phyloP scores from a whole-genome alignment of 768 basidiomycete genomes.

The Serendipita indica region DNA sequence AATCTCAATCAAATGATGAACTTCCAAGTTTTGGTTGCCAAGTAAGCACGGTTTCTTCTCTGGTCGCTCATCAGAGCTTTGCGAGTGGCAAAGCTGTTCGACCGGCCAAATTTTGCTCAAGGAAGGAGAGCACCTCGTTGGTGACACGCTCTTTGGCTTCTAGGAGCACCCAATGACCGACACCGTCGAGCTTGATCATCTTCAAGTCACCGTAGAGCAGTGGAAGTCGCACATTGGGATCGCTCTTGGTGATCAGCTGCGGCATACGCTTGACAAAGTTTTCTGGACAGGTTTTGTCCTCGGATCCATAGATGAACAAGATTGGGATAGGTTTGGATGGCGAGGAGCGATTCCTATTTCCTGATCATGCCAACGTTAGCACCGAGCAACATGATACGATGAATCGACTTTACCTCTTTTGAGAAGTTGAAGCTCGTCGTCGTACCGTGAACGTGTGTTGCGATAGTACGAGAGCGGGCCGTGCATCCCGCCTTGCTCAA shows the following conservation, averaged over 20 bases:
- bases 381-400: constrained; percentile 4
- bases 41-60: too few relatives aligned
- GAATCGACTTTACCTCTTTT: constrained; percentile 21
- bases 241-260: constrained; percentile 39
- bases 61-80: too few relatives aligned
- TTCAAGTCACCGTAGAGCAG: too few relatives aligned
- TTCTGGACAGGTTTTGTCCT: constrained; percentile 35
- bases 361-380: constrained; percentile 29
- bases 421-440: constrained; percentile 36
- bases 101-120: too few relatives aligned
- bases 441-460: constrained; percentile 41
- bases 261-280: constrained; percentile 29
- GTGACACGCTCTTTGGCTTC: constrained; percentile 45
- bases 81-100: too few relatives aligned
- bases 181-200: constrained; percentile 37
- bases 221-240: too few relatives aligned
- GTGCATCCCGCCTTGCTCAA: constrained; percentile 38
- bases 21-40: too few relatives aligned
- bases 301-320: constrained; percentile 44
- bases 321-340: constrained; percentile 35
- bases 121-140: constrained; percentile 28
- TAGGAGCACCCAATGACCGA: constrained; percentile 57
- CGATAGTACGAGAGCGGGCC: constrained; percentile 72
- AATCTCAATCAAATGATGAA: too few relatives aligned
- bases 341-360: constrained; percentile 32